A percentile compares a stretch with the other conserved stretches of the same genome.
Evolutionary conservation across 768 basidiomycete genomes (phyloP).

Genomic region (Calocybe indica): DNA sequence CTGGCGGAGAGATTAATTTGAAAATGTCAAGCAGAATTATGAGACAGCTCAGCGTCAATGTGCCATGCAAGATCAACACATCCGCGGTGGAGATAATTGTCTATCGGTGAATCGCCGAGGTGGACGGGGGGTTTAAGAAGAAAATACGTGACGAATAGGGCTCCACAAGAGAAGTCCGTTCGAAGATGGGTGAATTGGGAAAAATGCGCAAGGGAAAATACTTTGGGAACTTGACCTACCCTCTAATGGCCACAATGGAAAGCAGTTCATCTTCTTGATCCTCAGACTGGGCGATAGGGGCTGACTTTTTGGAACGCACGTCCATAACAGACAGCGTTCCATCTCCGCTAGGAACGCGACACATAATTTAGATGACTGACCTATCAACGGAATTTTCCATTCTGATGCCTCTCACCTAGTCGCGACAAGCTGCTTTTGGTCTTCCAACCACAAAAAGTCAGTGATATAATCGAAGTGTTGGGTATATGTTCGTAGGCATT

Average conservation of each 20-base stretch:
- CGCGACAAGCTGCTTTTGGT: slow-evolving; percentile 78
- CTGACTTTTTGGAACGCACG: slow-evolving; percentile 72
- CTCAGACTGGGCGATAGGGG: slow-evolving; percentile 82
- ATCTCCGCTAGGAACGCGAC: slow-evolving; percentile 59
- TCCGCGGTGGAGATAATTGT: too few relatives aligned
- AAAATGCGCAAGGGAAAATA: too few relatives aligned
- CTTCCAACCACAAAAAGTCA: slow-evolving; percentile 81
- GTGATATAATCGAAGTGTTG: slow-evolving; percentile 96
- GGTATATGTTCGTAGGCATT: slow-evolving; percentile 58
- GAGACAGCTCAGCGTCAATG: too few relatives aligned
- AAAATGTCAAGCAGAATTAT: slow-evolving; percentile 1
- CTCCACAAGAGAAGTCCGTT: too few relatives aligned
- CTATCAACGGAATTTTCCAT: neutral
- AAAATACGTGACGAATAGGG: too few relatives aligned
- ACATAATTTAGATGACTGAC: neutral
- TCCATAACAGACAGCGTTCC: slow-evolving; percentile 92
- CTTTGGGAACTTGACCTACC: slow-evolving; percentile 31
- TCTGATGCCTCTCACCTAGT: slow-evolving; percentile 57
- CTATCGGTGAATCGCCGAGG: too few relatives aligned
- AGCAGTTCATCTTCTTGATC: slow-evolving; percentile 95
- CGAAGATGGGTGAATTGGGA: too few relatives aligned
- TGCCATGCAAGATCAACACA: too few relatives aligned
- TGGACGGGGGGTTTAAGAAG: too few relatives aligned
- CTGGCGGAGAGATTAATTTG: slow-evolving; percentile 29
- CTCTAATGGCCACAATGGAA: slow-evolving; percentile 80